phyloP scores from a whole-genome alignment of 345 rosid genomes.

The Anastatica hierochuntica region DNA sequence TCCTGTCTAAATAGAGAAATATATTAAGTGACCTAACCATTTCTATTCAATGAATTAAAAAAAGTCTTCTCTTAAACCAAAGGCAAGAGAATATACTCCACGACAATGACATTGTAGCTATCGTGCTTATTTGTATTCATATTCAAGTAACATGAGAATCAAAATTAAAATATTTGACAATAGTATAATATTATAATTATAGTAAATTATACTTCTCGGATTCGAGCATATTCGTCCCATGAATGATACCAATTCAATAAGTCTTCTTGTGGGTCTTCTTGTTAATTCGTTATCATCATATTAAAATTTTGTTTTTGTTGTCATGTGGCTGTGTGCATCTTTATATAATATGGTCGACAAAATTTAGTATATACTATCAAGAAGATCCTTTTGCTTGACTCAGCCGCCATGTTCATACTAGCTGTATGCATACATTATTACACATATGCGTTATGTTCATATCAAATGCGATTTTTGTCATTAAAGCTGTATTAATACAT shows the following conservation, averaged over 20 bases:
- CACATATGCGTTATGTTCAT: no score
- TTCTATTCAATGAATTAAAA: constrained; percentile 10
- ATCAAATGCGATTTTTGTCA: not conserved
- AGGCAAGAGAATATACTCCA: constrained; percentile 21
- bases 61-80: constrained; percentile 13
- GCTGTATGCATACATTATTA: no score
- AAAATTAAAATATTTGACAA: not conserved
- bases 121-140: constrained; percentile 15
- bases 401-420: constrained; percentile 23
- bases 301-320: not conserved
- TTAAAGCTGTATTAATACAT: no score
- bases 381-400: constrained; percentile 19
- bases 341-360: constrained; percentile 8
- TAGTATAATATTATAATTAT: not conserved
- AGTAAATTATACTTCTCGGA: constrained; percentile 11
- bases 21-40: constrained; percentile 18
- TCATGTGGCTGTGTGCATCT: constrained; percentile 17
- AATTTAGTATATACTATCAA: constrained; percentile 10
- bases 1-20: constrained; percentile 7
- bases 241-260: constrained; percentile 24
- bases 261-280: constrained; percentile 14
- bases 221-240: constrained; percentile 25
- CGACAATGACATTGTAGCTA: constrained; percentile 22
- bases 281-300: not conserved
- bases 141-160: constrained; percentile 16